Conservation (phyloP, 148 eudicot species). For the Cornus controversa region DNA sequence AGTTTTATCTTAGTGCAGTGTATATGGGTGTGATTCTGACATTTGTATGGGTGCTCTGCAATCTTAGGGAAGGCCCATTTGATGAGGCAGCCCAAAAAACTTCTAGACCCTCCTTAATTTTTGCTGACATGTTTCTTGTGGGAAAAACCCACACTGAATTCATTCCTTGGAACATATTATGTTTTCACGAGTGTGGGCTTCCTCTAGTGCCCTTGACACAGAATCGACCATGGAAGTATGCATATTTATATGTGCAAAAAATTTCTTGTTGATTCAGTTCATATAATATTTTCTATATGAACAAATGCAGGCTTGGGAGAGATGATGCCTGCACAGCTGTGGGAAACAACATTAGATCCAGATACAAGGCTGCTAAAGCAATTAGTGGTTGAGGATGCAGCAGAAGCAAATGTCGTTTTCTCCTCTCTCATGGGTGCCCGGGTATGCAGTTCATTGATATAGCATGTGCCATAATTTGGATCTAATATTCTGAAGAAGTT, state of each 20-base stretch:
- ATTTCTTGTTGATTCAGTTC: not conserved
- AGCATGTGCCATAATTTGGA: not conserved
- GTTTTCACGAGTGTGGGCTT: not conserved
- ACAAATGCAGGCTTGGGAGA: constrained; percentile 78
- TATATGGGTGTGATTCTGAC: not conserved
- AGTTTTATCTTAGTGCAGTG: no score
- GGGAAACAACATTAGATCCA: constrained; percentile 95
- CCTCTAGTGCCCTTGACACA: not conserved
- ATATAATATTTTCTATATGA: not conserved
- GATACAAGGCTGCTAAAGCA: constrained; percentile 79
- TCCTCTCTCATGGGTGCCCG: constrained; percentile 94
- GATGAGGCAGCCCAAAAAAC: not conserved
- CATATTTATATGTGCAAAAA: not conserved
- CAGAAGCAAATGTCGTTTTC: constrained; percentile 82
- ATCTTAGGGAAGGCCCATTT: not conserved
- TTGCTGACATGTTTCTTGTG: not conserved
- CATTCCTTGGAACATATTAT: not conserved
- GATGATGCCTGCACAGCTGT: constrained; percentile 94
- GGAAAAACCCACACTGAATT: not conserved
- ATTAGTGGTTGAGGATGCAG: constrained; percentile 83
- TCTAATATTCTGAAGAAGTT: not conserved
- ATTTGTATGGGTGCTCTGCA: not conserved
- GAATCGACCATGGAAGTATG: not conserved
- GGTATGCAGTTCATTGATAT: constrained; percentile 42
- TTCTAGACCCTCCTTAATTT: not conserved